Evolutionary conservation across 208 protist genomes (phyloP), one percentile per base, ranked within the genome.

Genomic region (Strigomonas culicis): DNA sequence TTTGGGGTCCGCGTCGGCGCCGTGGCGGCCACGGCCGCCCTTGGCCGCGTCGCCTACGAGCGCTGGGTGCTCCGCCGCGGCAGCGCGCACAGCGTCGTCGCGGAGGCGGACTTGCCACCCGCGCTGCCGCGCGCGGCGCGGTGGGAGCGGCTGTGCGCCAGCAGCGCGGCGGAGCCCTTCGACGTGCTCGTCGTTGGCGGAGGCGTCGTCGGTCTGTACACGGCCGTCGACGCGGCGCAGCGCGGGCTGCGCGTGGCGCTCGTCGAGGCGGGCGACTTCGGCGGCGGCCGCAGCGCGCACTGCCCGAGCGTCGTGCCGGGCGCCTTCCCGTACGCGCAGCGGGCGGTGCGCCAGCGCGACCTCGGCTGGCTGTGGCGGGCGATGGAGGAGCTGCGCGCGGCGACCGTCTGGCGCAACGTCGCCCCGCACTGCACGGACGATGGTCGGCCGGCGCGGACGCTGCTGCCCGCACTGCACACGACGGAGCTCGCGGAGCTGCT

Each of bases 181-280:
- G 87, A 94, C 64, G 68, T 94, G 4, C 72, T 92, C 43, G 75
- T 96, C 4, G 44, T 95, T 19, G 90, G 90, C 31, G 86, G 84
- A 22, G 85, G 87, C 15, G 60, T 86, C 7, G 76, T 50, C 0
- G 90, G 86, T 1, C 69, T 95, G 17, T 93, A 93, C 79, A 77
- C 79, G 0, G 86, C 90, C 19, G 80, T 95, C 7, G 90, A 95
- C 50, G 90, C 90, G 4, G 84, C 86, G 8, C 82, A 86, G 57
- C 82, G 90, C 11, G 90, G 90, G 21, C 72, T 93, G 39, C 74
- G 74, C 10, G 85, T 92, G 13, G 85, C 81, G 7, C 41, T 93
- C 25, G 72, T 95, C 13, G 86, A 90, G 24, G 84, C 82, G 0
- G 69, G 47, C 28, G 90, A 95, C 75, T 78, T 90, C 43, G 85